These are phyloP conservation scores for Picochlorum sp. DNA, from an alignment of 139 green algal genomes.

Conservation along the genomic window DNA sequence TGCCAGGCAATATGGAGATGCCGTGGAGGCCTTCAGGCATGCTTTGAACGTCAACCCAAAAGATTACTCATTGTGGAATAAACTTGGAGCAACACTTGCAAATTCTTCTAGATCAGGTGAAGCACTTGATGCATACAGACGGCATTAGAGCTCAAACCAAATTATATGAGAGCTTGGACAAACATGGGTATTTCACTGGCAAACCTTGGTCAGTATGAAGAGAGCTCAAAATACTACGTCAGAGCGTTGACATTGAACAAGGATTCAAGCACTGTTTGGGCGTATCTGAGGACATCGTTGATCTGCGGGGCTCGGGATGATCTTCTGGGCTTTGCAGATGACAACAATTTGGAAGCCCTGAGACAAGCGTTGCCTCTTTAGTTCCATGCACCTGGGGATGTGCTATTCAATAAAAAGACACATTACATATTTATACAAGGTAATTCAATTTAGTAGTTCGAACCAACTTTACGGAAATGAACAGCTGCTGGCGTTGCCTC, in stretches of 20 bases:
- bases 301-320: constrained; percentile 59
- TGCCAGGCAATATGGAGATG: constrained; percentile 61
- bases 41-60: constrained; percentile 57
- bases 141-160: constrained; percentile 95
- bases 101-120: constrained; percentile 71
- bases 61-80: constrained; percentile 95
- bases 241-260: constrained; percentile 81
- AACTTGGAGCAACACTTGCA: constrained; percentile 86
- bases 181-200: constrained; percentile 93
- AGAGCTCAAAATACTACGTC: constrained; percentile 78
- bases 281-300: constrained; percentile 86
- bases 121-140: constrained; percentile 74
- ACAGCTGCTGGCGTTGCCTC: constrained; percentile 55
- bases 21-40: constrained; percentile 42
- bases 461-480: constrained; percentile 42
- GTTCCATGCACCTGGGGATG: not conserved
- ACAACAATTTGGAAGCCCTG: constrained; percentile 51
- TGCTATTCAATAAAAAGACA: not conserved
- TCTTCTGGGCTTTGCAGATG: constrained; percentile 49
- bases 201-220: constrained; percentile 82
- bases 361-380: constrained; percentile 30
- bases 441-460: constrained; percentile 19
- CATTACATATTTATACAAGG: not conserved
- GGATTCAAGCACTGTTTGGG: constrained; percentile 70
- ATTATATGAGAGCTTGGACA: constrained; percentile 98